These are phyloP conservation scores for Camellia japonica DNA, from an alignment of 148 eudicot genomes.

Conservation along the genomic window DNA sequence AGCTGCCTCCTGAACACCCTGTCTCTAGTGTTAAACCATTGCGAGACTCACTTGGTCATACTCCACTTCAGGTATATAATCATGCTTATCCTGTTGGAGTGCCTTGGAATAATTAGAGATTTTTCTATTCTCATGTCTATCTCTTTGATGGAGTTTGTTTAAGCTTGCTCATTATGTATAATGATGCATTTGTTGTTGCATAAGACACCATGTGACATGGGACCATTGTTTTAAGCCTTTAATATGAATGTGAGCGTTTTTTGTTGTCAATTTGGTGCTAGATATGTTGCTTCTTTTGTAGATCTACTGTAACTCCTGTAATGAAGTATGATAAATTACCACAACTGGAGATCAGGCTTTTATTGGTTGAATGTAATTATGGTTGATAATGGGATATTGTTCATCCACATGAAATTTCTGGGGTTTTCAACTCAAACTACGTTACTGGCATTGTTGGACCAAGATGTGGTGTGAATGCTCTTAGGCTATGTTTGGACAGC, in stretches of 20 bases:
- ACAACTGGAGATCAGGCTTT: background rate
- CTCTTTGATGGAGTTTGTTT: background rate
- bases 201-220: background rate
- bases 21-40: slow-evolving; percentile 61
- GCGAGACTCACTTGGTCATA: slow-evolving; percentile 70
- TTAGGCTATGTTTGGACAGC: too few species aligned
- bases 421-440: too few species aligned
- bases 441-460: too few species aligned
- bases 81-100: background rate
- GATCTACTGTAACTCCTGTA: background rate
- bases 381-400: background rate
- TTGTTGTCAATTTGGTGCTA: background rate
- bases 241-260: too few species aligned
- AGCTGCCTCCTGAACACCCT: slow-evolving; percentile 80
- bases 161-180: background rate
- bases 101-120: background rate
- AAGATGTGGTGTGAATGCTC: too few species aligned
- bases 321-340: background rate
- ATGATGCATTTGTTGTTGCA: background rate
- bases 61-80: slow-evolving; percentile 65
- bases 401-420: too few species aligned
- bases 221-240: too few species aligned
- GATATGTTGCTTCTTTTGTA: background rate
- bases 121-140: background rate
- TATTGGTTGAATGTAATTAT: background rate